Conservation (phyloP, 805 yeast genomes). For the Sugiyamaella valdiviana region DNA sequence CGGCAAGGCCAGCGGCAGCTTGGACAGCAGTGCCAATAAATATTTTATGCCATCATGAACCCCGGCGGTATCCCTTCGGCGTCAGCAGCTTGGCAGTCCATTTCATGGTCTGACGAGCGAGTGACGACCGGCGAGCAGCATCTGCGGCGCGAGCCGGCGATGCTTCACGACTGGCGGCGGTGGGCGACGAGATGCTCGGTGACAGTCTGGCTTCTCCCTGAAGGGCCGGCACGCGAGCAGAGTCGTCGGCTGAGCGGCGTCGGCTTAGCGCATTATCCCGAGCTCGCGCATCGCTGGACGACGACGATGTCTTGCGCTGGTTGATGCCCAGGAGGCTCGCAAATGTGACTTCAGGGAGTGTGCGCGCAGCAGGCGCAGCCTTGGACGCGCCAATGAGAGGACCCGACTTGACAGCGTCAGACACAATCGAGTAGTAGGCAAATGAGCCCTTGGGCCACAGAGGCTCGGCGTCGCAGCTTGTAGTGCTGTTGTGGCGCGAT, state of each 20-base stretch:
- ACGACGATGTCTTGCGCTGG: neutral
- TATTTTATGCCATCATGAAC: neutral
- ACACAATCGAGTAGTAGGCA: slow-evolving; percentile 4
- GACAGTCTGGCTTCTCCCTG: neutral
- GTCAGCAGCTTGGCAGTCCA: slow-evolving; percentile 6
- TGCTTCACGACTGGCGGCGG: neutral
- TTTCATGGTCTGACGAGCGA: slow-evolving; percentile 7
- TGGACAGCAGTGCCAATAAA: no score
- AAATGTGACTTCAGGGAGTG: neutral
- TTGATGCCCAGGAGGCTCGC: neutral
- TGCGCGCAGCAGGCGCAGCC: neutral
- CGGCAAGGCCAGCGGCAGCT: no score
- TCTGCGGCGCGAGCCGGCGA: neutral
- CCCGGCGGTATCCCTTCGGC: slow-evolving; percentile 6
- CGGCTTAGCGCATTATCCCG: neutral
- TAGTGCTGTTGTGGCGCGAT: neutral
- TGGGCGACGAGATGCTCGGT: neutral
- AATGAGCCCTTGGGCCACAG: slow-evolving; percentile 2
- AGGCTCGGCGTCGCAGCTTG: neutral
- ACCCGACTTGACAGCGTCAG: neutral
- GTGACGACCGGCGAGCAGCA: neutral
- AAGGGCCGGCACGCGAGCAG: neutral
- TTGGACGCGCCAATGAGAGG: neutral
- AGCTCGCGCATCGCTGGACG: neutral
- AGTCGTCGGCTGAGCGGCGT: neutral